A percentile compares a stretch with the other conserved stretches of the same genome.
These are phyloP conservation scores for Speleostelium caveatum DNA, from an alignment of 78 protist species.

Conservation along the genomic window DNA sequence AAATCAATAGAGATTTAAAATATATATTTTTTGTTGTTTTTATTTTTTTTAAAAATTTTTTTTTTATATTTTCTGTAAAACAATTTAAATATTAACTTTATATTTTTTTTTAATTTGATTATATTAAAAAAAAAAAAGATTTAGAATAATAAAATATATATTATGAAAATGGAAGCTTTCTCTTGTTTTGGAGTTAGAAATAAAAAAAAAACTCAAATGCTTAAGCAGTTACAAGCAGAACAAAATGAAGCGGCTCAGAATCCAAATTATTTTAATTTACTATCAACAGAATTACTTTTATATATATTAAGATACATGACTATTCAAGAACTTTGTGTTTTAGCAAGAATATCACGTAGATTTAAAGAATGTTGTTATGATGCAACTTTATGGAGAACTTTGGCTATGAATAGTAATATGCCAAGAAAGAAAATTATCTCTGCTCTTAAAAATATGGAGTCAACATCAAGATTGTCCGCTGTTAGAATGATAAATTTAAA, in stretches of 20 bases:
- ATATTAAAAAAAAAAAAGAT: too few relatives aligned
- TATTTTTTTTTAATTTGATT: too few relatives aligned
- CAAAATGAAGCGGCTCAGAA: conserved; percentile 30
- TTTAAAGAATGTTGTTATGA: conserved; percentile 76
- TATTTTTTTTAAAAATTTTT: too few relatives aligned
- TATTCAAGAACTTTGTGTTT: conserved; percentile 25
- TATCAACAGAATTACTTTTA: conserved; percentile 47
- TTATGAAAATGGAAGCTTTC: conserved; percentile 74
- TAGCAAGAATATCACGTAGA: conserved; percentile 42
- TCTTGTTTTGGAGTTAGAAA: conserved; percentile 67
- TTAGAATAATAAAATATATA: not conserved
- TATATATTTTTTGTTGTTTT: too few relatives aligned
- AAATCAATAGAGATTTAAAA: too few relatives aligned
- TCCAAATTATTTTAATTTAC: conserved; percentile 47
- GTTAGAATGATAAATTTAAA: conserved; percentile 65
- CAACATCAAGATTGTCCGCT: conserved; percentile 15
- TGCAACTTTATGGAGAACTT: conserved; percentile 50
- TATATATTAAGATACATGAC: conserved; percentile 37
- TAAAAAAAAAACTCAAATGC: conserved; percentile 10
- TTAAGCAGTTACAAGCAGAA: conserved; percentile 50
- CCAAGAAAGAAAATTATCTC: conserved; percentile 37
- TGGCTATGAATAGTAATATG: conserved; percentile 35
- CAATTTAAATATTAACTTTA: not conserved
- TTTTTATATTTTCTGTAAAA: too few relatives aligned
- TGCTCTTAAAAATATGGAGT: conserved; percentile 60